Evolutionary conservation across 2,329 filamentous ascomycete genomes (phyloP), one percentile per base, ranked within the genome.

Genomic region (Beauveria sp.): DNA sequence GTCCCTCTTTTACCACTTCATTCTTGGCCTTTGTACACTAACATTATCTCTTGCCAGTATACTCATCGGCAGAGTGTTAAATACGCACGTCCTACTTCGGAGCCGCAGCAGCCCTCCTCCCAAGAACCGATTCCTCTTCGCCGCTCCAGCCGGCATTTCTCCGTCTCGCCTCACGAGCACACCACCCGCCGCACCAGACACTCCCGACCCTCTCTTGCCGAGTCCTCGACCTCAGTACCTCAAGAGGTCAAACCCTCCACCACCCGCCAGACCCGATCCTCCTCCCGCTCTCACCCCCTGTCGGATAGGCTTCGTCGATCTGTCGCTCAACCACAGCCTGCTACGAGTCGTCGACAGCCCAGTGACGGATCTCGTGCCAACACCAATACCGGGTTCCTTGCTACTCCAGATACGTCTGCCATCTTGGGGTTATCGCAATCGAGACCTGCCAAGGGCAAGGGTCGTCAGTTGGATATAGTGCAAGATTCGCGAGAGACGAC

Each of bases 391-490:
- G 57, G 57, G n/a, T 69, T 80, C 64, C 75, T 84, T 22, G 80
- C 81, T 16, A 87, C 84, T 0, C 84, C 84, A n/a, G 83, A 86
- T 65, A 76, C 79, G 12, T 80, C 82, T 12, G 82, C 84, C 61
- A 63, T 79, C 4, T 65, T 67, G 12, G 66, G 67, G 24, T 47
- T 58, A 3, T 62, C 64, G 5, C 61, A 62, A n/a, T 74, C 73
- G 43, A 75, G 75, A 41, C 66, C 72, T 1, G 69, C 75, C 44
- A 75, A 76, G 26, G 68, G 76, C 56, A 73, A 81, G 63, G 72
- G 73, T 30, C 63, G 76, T 40, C 72, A 78, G 20, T 65, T 75
- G 7, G 76, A 80, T 63, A 74, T 74, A 44, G 67, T 73, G n/a
- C 69, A 72, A 52, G 75, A 79, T 63, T 79, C 77, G 1, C 73